These are phyloP conservation scores for Parathielavia appendiculata DNA, from an alignment of 495 filamentous ascomycete species.

Conservation along the genomic window DNA sequence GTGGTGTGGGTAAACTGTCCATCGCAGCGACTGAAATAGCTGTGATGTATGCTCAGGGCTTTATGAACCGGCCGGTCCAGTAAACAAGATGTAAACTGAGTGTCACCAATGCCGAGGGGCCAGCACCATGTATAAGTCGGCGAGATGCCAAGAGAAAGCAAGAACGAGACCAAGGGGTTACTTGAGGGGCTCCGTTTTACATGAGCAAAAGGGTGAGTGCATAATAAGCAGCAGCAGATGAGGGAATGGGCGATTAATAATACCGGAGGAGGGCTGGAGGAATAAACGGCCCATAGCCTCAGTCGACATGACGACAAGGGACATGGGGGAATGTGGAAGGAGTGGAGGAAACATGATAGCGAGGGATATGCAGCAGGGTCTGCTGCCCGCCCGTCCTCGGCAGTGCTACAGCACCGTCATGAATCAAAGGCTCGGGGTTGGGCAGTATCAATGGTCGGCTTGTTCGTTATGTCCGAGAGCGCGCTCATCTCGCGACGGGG, in stretches of 20 bases:
- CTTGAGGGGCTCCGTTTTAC: slow-evolving; percentile 2
- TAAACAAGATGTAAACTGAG: slow-evolving; percentile 10
- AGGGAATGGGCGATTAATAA: slow-evolving; percentile 10
- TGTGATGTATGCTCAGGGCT: neutral
- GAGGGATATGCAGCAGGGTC: slow-evolving; percentile 4
- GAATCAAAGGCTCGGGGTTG: slow-evolving; percentile 7
- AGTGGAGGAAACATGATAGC: neutral
- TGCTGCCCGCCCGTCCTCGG: slow-evolving; percentile 1
- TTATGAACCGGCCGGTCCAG: neutral
- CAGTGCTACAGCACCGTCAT: slow-evolving; percentile 7
- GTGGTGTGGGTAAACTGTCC: slow-evolving; percentile 45
- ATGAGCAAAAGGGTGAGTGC: neutral
- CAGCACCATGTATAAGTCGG: neutral
- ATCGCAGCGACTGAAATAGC: slow-evolving; percentile 26
- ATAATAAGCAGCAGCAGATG: neutral
- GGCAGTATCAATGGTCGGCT: slow-evolving; percentile 30
- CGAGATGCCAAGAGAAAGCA: neutral
- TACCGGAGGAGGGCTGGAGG: neutral
- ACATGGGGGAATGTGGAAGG: neutral
- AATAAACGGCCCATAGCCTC: slow-evolving; percentile 2
- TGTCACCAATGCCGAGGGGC: neutral
- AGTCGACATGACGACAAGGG: neutral
- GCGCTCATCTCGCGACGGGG: slow-evolving; percentile 10
- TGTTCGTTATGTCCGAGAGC: slow-evolving; percentile 37
- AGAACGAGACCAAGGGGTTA: neutral